phyloP scores from a whole-genome alignment of 371 early-diverging fungal species.

The Mucor indicus region DNA sequence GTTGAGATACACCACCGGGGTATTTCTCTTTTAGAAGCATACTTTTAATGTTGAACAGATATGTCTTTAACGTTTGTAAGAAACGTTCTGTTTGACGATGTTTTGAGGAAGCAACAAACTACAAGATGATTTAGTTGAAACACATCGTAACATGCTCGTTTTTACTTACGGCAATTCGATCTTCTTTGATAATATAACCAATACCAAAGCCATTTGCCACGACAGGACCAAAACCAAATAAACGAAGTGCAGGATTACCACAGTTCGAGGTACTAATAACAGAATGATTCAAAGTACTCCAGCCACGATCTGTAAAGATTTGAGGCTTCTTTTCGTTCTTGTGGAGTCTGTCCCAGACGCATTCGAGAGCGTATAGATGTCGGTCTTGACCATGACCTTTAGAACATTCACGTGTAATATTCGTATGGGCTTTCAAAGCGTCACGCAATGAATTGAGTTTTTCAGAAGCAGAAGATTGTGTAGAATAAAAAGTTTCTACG shows the following conservation, averaged over 20 bases:
- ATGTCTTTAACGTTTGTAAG: conserved; percentile 41
- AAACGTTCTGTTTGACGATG: conserved; percentile 56
- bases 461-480: conserved; percentile 27
- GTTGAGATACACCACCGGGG: conserved; percentile 40
- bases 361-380: conserved; percentile 79
- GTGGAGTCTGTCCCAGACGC: conserved; percentile 43
- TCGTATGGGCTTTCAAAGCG: conserved; percentile 69
- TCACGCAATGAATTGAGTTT: conserved; percentile 54
- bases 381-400: conserved; percentile 84
- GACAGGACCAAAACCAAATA: conserved; percentile 91
- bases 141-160: background rate
- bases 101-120: conserved; percentile 56
- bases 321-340: conserved; percentile 58
- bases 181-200: conserved; percentile 86
- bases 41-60: conserved; percentile 38
- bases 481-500: conserved; percentile 69
- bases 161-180: conserved; percentile 50
- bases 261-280: conserved; percentile 87
- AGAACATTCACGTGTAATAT: conserved; percentile 70
- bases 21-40: conserved; percentile 48
- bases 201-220: conserved; percentile 90
- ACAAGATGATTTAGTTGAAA: background rate
- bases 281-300: conserved; percentile 63
- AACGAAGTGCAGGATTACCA: conserved; percentile 76
- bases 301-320: conserved; percentile 72